Evolutionary conservation across 495 filamentous ascomycete species (phyloP).

Genomic region (Gamarada debralockiae): DNA sequence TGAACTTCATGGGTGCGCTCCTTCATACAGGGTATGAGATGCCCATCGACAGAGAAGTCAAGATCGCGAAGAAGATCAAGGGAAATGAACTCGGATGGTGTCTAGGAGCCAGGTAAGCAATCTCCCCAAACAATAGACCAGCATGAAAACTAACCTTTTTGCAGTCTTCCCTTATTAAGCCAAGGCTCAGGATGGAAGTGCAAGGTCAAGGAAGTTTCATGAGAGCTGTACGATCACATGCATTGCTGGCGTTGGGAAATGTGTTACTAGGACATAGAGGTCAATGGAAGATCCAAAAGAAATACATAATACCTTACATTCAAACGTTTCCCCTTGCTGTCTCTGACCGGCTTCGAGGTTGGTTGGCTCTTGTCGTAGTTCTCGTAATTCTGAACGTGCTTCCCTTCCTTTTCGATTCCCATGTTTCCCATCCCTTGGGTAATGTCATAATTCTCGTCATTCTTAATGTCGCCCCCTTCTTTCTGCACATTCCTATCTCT

Average conservation of each 20-base stretch:
- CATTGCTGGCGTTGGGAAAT: conserved; percentile 22
- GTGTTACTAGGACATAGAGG: conserved; percentile 5
- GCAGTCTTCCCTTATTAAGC: conserved; percentile 68
- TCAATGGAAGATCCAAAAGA: not conserved
- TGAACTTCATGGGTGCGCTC: conserved; percentile 91
- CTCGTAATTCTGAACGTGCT: too few species aligned
- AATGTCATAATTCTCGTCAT: too few species aligned
- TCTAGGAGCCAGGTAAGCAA: conserved; percentile 82
- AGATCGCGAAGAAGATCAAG: conserved; percentile 98
- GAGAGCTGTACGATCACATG: conserved; percentile 7
- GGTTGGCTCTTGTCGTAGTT: too few species aligned
- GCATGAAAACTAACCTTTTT: conserved; percentile 7
- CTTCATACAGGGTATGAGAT: conserved; percentile 97
- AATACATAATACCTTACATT: not conserved
- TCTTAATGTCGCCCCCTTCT: too few species aligned
- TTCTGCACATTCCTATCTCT: too few species aligned
- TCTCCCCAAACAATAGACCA: not conserved
- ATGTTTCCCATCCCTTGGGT: too few species aligned
- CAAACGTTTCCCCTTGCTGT: not conserved
- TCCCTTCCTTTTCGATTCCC: too few species aligned
- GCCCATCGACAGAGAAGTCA: conserved; percentile 91
- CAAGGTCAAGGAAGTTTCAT: conserved; percentile 52
- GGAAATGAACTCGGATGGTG: conserved; percentile 97
- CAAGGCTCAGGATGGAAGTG: conserved; percentile 76
- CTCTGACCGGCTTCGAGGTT: not conserved